A percentile compares a stretch with the other conserved stretches of the same genome.
These are phyloP conservation scores for Naematelia aurantialba DNA, from an alignment of 768 basidiomycete species.

Conservation along the genomic window DNA sequence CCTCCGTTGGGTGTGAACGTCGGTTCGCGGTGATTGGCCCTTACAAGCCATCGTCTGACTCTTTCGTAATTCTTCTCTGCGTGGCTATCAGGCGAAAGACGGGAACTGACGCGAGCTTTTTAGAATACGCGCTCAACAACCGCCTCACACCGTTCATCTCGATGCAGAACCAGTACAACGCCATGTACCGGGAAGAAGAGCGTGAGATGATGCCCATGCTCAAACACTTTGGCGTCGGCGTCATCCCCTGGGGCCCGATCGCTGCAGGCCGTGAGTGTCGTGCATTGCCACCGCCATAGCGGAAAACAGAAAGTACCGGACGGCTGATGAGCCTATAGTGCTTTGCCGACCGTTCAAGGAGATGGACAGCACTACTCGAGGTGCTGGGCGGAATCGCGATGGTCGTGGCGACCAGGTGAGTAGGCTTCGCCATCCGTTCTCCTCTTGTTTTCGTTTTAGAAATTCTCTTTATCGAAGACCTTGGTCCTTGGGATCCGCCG, in stretches of 20 bases:
- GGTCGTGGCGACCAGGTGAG: conserved; percentile 15
- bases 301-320: too few species aligned
- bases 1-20: too few species aligned
- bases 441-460: background rate
- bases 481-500: background rate
- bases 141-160: conserved; percentile 63
- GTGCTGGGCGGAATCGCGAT: conserved; percentile 11
- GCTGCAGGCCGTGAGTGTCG: conserved; percentile 47
- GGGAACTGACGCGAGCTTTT: background rate
- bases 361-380: conserved; percentile 45
- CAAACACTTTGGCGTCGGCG: conserved; percentile 56
- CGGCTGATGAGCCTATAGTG: conserved; percentile 22
- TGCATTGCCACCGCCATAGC: too few species aligned
- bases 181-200: conserved; percentile 64
- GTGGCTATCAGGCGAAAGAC: too few species aligned
- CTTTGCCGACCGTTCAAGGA: conserved; percentile 53
- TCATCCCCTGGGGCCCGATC: conserved; percentile 61
- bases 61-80: too few species aligned
- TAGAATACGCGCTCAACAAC: conserved; percentile 63
- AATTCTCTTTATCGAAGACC: too few species aligned
- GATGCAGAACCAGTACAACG: conserved; percentile 66
- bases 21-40: too few species aligned
- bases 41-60: too few species aligned
- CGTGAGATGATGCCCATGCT: conserved; percentile 49
- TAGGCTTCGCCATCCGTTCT: background rate